Base-by-base conservation (phyloP, 2,329 filamentous ascomycete genomes). In the Zymoseptoria crescenta region DNA sequence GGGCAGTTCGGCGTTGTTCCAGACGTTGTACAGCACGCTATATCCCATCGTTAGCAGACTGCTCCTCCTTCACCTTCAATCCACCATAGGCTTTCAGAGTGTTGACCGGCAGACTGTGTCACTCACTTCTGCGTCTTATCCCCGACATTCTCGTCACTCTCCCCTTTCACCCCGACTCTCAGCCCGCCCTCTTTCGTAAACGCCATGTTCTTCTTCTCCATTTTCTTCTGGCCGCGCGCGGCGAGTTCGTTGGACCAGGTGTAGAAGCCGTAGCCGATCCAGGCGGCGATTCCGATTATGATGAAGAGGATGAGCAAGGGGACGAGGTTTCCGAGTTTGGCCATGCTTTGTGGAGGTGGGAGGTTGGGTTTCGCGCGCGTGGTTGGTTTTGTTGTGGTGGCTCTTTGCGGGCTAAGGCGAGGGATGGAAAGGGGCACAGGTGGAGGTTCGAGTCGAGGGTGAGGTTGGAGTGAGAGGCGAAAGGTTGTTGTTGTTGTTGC, bases 131-230 rank as follows among this genome's bases (percentile, higher is more conserved):
- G 88, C 19, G 88, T 91, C 68, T 79, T 80, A 67, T 91, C 88
- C 68, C 89, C 83, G 70, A 90, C 89, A 53, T 81, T 83, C 75
- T 91, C 88, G 56, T 82, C 81, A 64, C 81, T 80, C 54, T 87
- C 74, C 61, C 89, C 80, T 74, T 86, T 87, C 62, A 92, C 81
- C 54, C 85, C 85, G 51, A 92, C 87, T 61, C 81, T 81, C 68
- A 83, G 82, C 61, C 89, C 75, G 57, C 88, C 88, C 58, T 91
- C 88, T 72, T 88, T 89, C 48, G 85, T 87, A 74, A 91, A 88
- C 49, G 84, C 79, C 58, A 92, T 82, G 71, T 91, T 87, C 77
- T 87, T 88, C 76, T 84, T 84, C 72, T 86, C 84, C 83, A 91
- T 88, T 69, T 84, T 84, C 74, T 87, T 80, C 54, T 81, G 82